Percentiles rank a stretch among this genome's conserved stretches.
Conservation (phyloP, 306 rosid genomes). For the Vachellia collinsii region DNA sequence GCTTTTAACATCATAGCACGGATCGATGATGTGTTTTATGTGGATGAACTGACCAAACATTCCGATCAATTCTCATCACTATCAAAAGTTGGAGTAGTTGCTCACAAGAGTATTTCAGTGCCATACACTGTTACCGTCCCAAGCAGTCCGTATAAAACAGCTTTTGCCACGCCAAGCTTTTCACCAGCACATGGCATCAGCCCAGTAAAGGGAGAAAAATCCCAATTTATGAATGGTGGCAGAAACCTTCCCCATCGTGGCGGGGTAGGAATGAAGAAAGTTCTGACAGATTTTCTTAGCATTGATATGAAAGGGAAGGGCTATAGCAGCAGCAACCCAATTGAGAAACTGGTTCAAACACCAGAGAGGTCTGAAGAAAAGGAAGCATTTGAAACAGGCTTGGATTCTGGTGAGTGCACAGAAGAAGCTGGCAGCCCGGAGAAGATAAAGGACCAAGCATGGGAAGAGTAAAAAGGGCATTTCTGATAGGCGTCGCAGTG, state of each 20-base stretch:
- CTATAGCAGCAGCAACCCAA: conserved; percentile 32
- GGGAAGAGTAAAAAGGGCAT: conserved; percentile 32
- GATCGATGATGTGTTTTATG: conserved; percentile 30
- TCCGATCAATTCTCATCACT: conserved; percentile 69
- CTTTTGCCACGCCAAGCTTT: conserved; percentile 63
- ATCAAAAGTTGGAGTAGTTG: conserved; percentile 66
- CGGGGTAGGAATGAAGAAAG: conserved; percentile 58
- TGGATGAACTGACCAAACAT: conserved; percentile 78
- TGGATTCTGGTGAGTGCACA: conserved; percentile 34
- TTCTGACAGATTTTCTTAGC: conserved; percentile 80
- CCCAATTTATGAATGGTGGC: conserved; percentile 52
- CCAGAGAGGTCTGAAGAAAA: conserved; percentile 42
- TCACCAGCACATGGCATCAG: conserved; percentile 28
- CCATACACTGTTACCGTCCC: conserved; percentile 42
- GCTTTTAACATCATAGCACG: conserved; percentile 88
- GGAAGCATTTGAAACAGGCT: conserved; percentile 44
- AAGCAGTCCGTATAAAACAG: conserved; percentile 76
- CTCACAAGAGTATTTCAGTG: conserved; percentile 64
- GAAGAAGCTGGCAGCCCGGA: conserved; percentile 37
- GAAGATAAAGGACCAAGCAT: conserved; percentile 37
- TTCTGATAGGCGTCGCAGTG: not conserved
- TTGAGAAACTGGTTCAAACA: conserved; percentile 41
- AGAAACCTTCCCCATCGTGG: conserved; percentile 62
- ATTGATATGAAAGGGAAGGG: conserved; percentile 59
- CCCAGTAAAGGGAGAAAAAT: conserved; percentile 68